phyloP scores from a whole-genome alignment of 2,329 filamentous ascomycete genomes.

The Magnaporthiopsis poae region DNA sequence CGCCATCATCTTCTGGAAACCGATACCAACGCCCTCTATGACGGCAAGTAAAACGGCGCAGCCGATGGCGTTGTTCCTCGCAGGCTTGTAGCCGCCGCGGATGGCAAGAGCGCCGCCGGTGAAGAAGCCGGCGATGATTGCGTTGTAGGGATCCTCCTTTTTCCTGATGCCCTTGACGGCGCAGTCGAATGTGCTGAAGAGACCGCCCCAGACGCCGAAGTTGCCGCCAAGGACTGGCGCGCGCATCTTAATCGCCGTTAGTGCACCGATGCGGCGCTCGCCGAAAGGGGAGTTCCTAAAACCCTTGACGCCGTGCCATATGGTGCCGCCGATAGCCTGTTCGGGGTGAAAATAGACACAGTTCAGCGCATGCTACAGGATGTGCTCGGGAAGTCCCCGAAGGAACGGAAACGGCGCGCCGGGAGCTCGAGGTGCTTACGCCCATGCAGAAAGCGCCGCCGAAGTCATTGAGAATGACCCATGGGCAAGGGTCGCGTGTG shows the following conservation, averaged over 20 bases:
- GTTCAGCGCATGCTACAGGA: too few relatives aligned
- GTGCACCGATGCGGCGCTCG: constrained; percentile 86
- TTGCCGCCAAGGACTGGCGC: constrained; percentile 94
- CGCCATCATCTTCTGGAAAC: constrained; percentile 88
- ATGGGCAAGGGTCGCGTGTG: constrained; percentile 90
- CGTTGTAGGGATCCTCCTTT: constrained; percentile 98
- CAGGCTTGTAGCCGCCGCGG: constrained; percentile 81
- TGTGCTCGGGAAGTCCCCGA: neutral
- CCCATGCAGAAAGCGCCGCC: constrained; percentile 53
- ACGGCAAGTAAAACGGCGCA: constrained; percentile 89
- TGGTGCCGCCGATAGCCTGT: constrained; percentile 65
- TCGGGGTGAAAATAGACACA: too few relatives aligned
- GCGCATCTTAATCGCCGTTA: constrained; percentile 95
- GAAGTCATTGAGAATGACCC: constrained; percentile 93
- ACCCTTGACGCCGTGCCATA: constrained; percentile 96
- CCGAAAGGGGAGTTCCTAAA: constrained; percentile 84
- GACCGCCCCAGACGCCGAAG: constrained; percentile 93
- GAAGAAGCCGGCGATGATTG: constrained; percentile 94
- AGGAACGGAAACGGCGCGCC: constrained; percentile 5
- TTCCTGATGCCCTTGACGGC: constrained; percentile 85
- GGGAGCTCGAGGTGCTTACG: constrained; percentile 10
- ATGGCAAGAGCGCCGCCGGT: constrained; percentile 87
- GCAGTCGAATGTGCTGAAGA: constrained; percentile 95
- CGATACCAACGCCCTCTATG: constrained; percentile 95
- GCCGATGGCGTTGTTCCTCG: constrained; percentile 89